Evolutionary conservation across 2,329 filamentous ascomycete genomes (phyloP), one percentile per base, ranked within the genome.

Genomic region (Aureobasidium zeae): DNA sequence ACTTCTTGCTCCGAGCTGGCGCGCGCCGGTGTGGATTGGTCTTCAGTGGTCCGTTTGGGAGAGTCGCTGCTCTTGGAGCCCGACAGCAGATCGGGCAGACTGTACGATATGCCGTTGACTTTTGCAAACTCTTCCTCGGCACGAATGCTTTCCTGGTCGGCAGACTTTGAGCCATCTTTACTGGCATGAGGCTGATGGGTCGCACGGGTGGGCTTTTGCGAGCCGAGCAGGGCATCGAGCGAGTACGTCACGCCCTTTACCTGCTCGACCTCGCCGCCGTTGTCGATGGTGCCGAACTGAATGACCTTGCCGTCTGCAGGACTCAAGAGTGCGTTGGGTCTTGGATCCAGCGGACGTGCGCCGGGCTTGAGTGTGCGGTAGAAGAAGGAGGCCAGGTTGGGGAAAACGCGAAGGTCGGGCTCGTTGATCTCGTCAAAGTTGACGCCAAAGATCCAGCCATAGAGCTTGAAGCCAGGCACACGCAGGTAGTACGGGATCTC

Each of bases 231-330:
- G 6, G 91, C 88, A 60, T 98, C 91, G 44, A 98, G 76, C 52
- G 82, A 94, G 65, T 98, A 98, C 1, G 91, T 98, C 73, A 98
- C 91, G 48, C 91, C 91, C 66, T 98, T 98, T 51, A 98, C 89
- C 66, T 98, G 91, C 63, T 98, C 91, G 31, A 98, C 93, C 57
- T 95, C 86, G 35, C 89, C 88, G 35, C 89, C 88, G 55, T 88
- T 79, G 56, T 93, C 83, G 46, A 98, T 95, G 54, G 79, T 80
- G 9, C 91, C 91, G 54, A 87, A 95, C 56, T 96, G 89, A 19
- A 98, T 75, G 33, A 98, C 75, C 51, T 83, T 83, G 34, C 91
- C 91, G 61, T 98, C 91, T 4, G 91, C 79, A 1, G 91, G 93
- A 1, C 86, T 91, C 6, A 96, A 68, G 4, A 98, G 67, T 8